Conservation (phyloP, 176 grass and related monocot genomes). For the Avena sativa region DNA sequence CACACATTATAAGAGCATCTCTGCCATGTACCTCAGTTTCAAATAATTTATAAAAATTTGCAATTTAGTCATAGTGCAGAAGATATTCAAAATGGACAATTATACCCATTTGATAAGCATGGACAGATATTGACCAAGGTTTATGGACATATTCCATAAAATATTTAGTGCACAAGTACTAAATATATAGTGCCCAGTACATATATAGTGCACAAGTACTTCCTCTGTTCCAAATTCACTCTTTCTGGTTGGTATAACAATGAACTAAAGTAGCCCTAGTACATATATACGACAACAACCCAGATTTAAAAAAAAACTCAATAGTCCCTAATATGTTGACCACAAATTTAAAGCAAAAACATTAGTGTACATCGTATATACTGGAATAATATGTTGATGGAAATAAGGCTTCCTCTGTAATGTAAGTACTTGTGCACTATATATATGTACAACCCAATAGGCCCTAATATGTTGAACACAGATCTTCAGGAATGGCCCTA, state of each 20-base stretch:
- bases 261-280: not conserved
- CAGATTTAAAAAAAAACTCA: too few species aligned
- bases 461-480: too few species aligned
- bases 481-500: too few species aligned
- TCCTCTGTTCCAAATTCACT: not conserved
- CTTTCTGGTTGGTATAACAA: not conserved
- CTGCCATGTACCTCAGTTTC: not conserved
- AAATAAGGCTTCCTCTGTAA: too few species aligned
- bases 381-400: too few species aligned
- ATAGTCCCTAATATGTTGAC: not conserved
- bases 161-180: too few species aligned
- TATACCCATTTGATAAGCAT: too few species aligned
- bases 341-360: not conserved
- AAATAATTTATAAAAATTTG: not conserved
- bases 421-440: too few species aligned
- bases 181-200: too few species aligned
- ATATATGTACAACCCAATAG: too few species aligned
- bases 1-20: not conserved
- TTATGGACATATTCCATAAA: not conserved
- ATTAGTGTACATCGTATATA: too few species aligned
- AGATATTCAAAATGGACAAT: constrained; percentile 9
- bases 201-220: too few species aligned
- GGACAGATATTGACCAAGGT: not conserved
- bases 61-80: not conserved
- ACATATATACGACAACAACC: not conserved